Base-by-base conservation (phyloP, 176 grass and related monocot genomes). In the Oryza meridionalis region DNA sequence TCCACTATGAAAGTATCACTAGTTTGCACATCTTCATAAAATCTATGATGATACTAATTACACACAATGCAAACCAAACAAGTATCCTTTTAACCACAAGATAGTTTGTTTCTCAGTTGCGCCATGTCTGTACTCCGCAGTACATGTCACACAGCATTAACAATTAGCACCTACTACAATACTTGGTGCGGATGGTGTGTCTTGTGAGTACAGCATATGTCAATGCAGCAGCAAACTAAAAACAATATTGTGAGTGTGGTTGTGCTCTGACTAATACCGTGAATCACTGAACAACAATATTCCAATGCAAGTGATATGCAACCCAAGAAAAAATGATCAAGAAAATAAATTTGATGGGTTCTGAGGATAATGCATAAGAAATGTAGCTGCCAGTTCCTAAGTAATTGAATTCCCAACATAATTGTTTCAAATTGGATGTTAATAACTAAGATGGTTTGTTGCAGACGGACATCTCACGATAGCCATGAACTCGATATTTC, bases 101-200 rank as follows among this genome's bases (percentile, higher is more conserved):
- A n/a, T 2, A 24, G 63, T 44, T 24, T 44, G 32, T 29, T 43
- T 80, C 25, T 80, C 25, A 62, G 35, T 22, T 65, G 33, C 43
- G 15, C 7, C 11, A 14, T 10, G 2, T 50, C 63, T 83, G 70
- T 72, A 51, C 32, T 9, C 6, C 25, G 65, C 38, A 9, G 25
- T 78, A 72, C 53, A 83, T 61, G 73, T 13, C 43, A 33, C 22
- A 44, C 44, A 55, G 19, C 70, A 68, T 80, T 65, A 85, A 78
- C 46, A 29, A 2, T 70, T 51, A 76, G 72, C 38, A 63, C 2
- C 50, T 84, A 80, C 29, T 21, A 80, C 79, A 50, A 16, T 70
- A 80, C 55, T 27, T 38, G 6, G 38, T 49, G 11, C 22, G 29
- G 73, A 51, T 47, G 15, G 53, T 62, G 53, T 70, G 12, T 75